Percentiles rank a stretch among this genome's conserved stretches.
Evolutionary conservation across 1,139 yeast species (phyloP).

Genomic region (Yamadazyma mexicana): DNA sequence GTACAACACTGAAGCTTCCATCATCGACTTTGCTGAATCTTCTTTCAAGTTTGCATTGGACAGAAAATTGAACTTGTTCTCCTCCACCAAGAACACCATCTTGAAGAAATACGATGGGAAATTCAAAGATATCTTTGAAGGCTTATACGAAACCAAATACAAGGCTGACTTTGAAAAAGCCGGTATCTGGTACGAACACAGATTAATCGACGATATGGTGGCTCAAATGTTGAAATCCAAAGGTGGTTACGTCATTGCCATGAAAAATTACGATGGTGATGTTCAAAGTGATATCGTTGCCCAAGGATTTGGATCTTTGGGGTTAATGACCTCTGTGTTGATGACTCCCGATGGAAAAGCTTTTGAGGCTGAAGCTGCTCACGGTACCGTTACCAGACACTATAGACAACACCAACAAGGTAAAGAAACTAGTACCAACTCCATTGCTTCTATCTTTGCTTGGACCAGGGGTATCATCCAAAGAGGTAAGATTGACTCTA

Average conservation of each 20-base stretch:
- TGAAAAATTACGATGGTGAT: slow-evolving; percentile 86
- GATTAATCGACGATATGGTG: slow-evolving; percentile 85
- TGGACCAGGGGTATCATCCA: slow-evolving; percentile 85
- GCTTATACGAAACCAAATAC: slow-evolving; percentile 59
- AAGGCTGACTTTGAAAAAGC: slow-evolving; percentile 56
- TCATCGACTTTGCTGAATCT: slow-evolving; percentile 73
- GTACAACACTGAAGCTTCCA: slow-evolving; percentile 85
- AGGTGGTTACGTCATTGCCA: slow-evolving; percentile 81
- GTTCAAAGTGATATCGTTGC: slow-evolving; percentile 85
- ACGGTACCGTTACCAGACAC: slow-evolving; percentile 86
- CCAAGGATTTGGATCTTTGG: slow-evolving; percentile 83
- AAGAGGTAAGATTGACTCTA: slow-evolving; percentile 73
- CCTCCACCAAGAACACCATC: slow-evolving; percentile 79
- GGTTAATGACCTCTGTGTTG: slow-evolving; percentile 80
- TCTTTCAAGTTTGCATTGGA: slow-evolving; percentile 73
- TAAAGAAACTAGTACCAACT: slow-evolving; percentile 79
- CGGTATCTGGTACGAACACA: slow-evolving; percentile 79
- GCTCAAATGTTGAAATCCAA: slow-evolving; percentile 85
- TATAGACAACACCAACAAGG: slow-evolving; percentile 84
- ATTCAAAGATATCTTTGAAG: slow-evolving; percentile 78
- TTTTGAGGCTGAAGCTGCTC: slow-evolving; percentile 83
- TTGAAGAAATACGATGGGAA: slow-evolving; percentile 81
- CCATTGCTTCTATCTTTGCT: slow-evolving; percentile 82
- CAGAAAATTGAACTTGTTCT: slow-evolving; percentile 64
- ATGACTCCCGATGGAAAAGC: slow-evolving; percentile 88